Percentiles rank a stretch among this genome's conserved stretches.
Conservation (phyloP, 2,329 filamentous ascomycete genomes). For the Calonectria crousiana region DNA sequence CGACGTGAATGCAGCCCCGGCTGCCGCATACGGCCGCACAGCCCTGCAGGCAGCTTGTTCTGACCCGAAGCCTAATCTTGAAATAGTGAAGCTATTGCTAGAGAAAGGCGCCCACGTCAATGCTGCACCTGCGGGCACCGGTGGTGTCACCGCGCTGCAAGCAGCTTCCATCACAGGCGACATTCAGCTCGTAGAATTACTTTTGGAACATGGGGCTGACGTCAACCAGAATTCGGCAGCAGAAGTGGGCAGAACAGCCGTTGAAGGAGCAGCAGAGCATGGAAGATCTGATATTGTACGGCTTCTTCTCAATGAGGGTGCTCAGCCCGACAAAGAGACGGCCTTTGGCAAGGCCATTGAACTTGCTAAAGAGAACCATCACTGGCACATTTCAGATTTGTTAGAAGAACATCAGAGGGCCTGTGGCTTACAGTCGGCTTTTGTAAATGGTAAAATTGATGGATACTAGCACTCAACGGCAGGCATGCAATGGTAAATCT, state of each 20-base stretch:
- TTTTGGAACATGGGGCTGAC: not conserved
- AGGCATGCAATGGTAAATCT: no score
- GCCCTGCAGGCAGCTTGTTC: not conserved
- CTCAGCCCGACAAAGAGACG: not conserved
- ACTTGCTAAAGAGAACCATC: not conserved
- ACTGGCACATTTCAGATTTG: not conserved
- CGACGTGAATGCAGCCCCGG: not conserved
- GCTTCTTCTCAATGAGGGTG: not conserved
- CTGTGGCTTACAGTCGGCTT: not conserved
- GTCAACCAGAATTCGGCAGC: not conserved
- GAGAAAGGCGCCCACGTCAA: not conserved
- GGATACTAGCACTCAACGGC: no score
- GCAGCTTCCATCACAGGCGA: not conserved
- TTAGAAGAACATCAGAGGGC: not conserved
- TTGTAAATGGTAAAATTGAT: no score
- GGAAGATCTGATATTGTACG: not conserved
- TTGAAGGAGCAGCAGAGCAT: not conserved
- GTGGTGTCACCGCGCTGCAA: slow-evolving; percentile 10
- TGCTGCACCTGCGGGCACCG: not conserved
- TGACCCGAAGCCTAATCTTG: not conserved
- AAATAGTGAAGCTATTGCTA: not conserved
- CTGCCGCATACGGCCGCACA: not conserved
- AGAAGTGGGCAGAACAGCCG: not conserved
- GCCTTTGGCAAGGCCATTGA: not conserved
- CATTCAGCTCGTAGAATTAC: not conserved